Conservation (phyloP, 495 filamentous ascomycete genomes). For the Trichocladium uniseriatum region DNA sequence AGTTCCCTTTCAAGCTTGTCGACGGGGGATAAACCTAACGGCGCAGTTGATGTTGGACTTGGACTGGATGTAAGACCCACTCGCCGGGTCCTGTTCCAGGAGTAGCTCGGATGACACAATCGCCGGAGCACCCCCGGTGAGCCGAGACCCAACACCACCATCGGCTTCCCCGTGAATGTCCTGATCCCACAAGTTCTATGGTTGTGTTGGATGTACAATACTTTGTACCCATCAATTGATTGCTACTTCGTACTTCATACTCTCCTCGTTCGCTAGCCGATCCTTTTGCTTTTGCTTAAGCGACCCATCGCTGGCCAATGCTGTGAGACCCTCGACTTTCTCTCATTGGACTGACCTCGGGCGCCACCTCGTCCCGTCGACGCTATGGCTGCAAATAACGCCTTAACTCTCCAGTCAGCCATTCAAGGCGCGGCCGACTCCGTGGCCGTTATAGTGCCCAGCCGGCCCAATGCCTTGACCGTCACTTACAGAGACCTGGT, state of each 20-base stretch:
- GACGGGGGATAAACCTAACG: too few relatives aligned
- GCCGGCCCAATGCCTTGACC: constrained; percentile 44
- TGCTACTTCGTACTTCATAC: too few relatives aligned
- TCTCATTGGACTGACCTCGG: neutral
- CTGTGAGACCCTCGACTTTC: neutral
- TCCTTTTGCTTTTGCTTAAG: too few relatives aligned
- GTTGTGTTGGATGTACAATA: too few relatives aligned
- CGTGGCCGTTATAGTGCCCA: constrained; percentile 60
- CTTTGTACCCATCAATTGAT: too few relatives aligned
- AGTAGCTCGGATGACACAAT: constrained; percentile 13
- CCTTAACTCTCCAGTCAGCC: constrained; percentile 34
- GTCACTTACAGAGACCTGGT: constrained; percentile 56
- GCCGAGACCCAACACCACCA: neutral
- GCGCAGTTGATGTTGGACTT: too few relatives aligned
- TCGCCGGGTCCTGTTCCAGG: neutral
- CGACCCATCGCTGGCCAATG: neutral
- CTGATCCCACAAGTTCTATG: too few relatives aligned
- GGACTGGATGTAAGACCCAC: too few relatives aligned
- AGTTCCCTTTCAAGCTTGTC: too few relatives aligned
- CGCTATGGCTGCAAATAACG: constrained; percentile 16
- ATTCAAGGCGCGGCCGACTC: constrained; percentile 31
- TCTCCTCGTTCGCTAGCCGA: too few relatives aligned
- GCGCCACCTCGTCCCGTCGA: neutral
- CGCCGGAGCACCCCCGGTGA: neutral
- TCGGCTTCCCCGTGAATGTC: neutral